Evolutionary conservation across 139 green algal species (phyloP).

Genomic region (Chlorella sorokiniana): DNA sequence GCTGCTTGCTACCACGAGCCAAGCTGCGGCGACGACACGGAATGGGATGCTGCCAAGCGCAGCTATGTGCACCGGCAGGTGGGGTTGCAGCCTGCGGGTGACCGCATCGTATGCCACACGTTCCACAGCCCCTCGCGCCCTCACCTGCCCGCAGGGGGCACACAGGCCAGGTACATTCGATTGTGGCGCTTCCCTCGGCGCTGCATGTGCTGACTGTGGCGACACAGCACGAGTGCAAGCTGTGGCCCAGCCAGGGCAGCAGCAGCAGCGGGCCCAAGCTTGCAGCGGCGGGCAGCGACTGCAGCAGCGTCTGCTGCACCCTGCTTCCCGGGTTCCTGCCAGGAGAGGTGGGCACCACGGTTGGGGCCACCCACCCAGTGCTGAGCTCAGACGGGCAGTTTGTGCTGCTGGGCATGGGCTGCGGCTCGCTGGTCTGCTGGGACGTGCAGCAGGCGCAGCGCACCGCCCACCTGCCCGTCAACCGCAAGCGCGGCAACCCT

Average conservation of each 20-base stretch:
- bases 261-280: neutral
- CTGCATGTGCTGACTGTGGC: conserved; percentile 7
- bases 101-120: too few relatives aligned
- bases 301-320: neutral
- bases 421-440: conserved; percentile 5
- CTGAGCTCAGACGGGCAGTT: neutral
- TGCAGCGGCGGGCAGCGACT: neutral
- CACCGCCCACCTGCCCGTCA: conserved; percentile 1
- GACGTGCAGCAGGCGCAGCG: neutral
- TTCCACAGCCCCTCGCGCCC: neutral
- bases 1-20: neutral
- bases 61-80: conserved; percentile 14
- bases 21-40: neutral
- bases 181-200: neutral
- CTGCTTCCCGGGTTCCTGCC: conserved; percentile 13
- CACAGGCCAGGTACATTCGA: neutral
- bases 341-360: neutral
- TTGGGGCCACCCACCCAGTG: neutral
- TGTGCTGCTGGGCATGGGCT: neutral
- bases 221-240: neutral
- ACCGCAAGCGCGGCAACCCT: neutral
- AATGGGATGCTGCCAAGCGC: neutral
- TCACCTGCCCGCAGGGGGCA: neutral
- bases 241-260: neutral
- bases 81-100: too few relatives aligned